These are phyloP conservation scores for Pestalotiopsis sp. DNA, from an alignment of 2,329 filamentous ascomycete genomes.

Conservation along the genomic window DNA sequence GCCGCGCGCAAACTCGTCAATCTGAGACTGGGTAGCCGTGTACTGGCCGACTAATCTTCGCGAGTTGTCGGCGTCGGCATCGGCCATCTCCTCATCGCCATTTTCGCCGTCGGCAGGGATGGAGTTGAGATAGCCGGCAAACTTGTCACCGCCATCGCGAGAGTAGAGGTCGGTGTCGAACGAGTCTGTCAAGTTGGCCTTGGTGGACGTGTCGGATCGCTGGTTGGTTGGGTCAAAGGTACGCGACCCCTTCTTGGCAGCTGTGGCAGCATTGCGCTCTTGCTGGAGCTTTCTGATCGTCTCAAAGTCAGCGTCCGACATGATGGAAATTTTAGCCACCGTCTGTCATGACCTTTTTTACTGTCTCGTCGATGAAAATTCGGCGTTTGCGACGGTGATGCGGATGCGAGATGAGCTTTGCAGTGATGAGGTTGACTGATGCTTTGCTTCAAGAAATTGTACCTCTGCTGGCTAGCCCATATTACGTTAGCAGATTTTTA, in stretches of 20 bases:
- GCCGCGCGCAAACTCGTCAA: slow-evolving; percentile 89
- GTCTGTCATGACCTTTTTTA: slow-evolving; percentile 15
- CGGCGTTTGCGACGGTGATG: slow-evolving; percentile 1
- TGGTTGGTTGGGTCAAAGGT: slow-evolving; percentile 77
- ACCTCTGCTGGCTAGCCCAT: background rate
- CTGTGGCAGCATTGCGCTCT: slow-evolving; percentile 82
- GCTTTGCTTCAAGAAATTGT: slow-evolving; percentile 6
- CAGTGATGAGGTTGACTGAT: background rate
- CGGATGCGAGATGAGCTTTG: slow-evolving; percentile 2
- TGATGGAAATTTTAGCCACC: slow-evolving; percentile 36
- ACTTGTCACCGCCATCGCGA: slow-evolving; percentile 74
- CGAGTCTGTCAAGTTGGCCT: slow-evolving; percentile 85
- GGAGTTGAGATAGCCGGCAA: slow-evolving; percentile 85
- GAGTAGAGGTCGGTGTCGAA: slow-evolving; percentile 91
- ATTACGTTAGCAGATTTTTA: background rate
- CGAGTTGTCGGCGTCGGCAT: slow-evolving; percentile 69
- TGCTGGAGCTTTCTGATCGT: slow-evolving; percentile 84
- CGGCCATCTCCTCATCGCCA: slow-evolving; percentile 77
- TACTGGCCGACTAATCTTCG: slow-evolving; percentile 90
- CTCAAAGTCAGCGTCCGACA: slow-evolving; percentile 84
- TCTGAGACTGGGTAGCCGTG: slow-evolving; percentile 86
- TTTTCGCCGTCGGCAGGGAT: slow-evolving; percentile 79
- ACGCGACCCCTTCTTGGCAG: slow-evolving; percentile 78
- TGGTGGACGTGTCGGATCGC: slow-evolving; percentile 80
- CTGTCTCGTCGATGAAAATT: background rate